phyloP scores from a whole-genome alignment of 306 rosid species.

The Oxytropis ochrocephala region DNA sequence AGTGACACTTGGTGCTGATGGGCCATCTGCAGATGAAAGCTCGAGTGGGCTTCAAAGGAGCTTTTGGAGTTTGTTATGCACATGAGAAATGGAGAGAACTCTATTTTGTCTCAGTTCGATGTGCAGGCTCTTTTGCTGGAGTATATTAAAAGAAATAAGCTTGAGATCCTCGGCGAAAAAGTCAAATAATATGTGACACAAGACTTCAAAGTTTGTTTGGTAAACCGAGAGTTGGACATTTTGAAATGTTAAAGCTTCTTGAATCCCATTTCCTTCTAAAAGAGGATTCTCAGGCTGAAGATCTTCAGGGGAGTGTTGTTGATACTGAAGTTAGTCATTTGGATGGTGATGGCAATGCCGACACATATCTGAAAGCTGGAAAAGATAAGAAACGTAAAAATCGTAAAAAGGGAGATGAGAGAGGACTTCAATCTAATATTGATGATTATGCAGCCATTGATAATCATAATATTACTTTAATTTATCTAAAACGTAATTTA shows the following conservation, averaged over 20 bases:
- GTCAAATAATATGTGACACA: constrained; percentile 85
- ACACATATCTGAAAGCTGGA: constrained; percentile 41
- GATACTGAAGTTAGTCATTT: constrained; percentile 78
- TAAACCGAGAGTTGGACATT: constrained; percentile 98
- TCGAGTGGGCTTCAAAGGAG: constrained; percentile 92
- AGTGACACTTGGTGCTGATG: constrained; percentile 26
- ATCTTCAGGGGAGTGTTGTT: constrained; percentile 80
- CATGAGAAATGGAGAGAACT: constrained; percentile 76
- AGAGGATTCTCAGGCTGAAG: constrained; percentile 75
- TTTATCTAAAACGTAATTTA: constrained; percentile 87
- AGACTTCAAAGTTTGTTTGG: constrained; percentile 93
- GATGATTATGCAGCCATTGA: constrained; percentile 98
- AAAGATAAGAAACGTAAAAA: constrained; percentile 76
- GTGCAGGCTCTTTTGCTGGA: constrained; percentile 97
- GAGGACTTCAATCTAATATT: constrained; percentile 72
- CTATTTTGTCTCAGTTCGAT: constrained; percentile 89
- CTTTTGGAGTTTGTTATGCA: constrained; percentile 97
- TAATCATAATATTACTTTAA: constrained; percentile 80
- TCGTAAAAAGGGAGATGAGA: constrained; percentile 70
- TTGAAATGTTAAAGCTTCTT: constrained; percentile 97
- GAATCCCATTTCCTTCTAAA: constrained; percentile 90
- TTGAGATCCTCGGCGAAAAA: constrained; percentile 93
- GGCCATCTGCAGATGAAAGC: constrained; percentile 39
- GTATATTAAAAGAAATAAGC: constrained; percentile 89
- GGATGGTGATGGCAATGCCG: constrained; percentile 71